Evolutionary conservation across 179 eudicot genomes (phyloP), one percentile per base, ranked within the genome.

Genomic region (Carnegiea gigantea): DNA sequence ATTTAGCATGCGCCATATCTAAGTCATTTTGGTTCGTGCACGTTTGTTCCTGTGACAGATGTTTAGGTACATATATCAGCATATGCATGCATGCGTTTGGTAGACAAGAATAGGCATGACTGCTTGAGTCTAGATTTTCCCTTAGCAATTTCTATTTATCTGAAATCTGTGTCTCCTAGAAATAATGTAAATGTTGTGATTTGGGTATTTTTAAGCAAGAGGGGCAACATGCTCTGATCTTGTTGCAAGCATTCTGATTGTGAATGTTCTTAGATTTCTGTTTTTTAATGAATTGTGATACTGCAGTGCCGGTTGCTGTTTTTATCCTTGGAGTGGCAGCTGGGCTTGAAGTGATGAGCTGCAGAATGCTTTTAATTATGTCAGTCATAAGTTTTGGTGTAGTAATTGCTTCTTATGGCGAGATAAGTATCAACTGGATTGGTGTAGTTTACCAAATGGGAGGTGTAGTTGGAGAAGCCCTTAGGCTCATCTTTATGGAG

Each of bases 361-460:
- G 88, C 78, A 89, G 98, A 82, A 95, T 95, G 98, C 94, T 95
- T 80, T 82, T 93, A 68, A 95, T 93, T 85, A 95, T 93, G 99
- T 95, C 95, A 43, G 89, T 95, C 62, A 95, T 95, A 89, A 95
- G 98, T 87, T 88, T 93, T 8, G 98, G 99, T 44, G 99, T 95
- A 30, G 90, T 95, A n/a, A 87, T 95, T 74, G 99, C 99, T 76
- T 95, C 99, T 20, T 95, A 95, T 89, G 99, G 99, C 75, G 99
- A 95, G 87, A 89, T 95, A 33, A 80, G 86, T 68, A 91, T 95
- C 78, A 93, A 79, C 79, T 95, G 98, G 98, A 71, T 92, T 44
- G 98, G 98, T 48, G 98, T 93, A 49, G 98, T 95, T 80, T 95
- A 95, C 89, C 98, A 95, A 91, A 95, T 95, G 99, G 99, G 99